A percentile compares a stretch with the other conserved stretches of the same genome.
These are phyloP conservation scores for Beta corolliflora DNA, from an alignment of 179 eudicot species.

Conservation along the genomic window DNA sequence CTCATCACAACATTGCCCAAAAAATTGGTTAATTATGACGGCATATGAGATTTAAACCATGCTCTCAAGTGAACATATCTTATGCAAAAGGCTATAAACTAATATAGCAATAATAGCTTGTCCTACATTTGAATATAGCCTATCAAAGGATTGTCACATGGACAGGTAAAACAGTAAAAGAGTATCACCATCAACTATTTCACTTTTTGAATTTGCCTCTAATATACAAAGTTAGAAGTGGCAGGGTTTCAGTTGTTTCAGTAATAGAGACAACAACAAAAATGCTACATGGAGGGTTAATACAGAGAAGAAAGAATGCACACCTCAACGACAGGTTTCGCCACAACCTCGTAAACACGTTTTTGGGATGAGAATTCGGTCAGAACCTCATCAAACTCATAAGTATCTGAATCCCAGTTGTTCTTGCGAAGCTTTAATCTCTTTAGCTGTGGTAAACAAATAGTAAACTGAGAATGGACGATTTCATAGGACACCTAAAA, in stretches of 20 bases:
- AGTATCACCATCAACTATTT: not conserved
- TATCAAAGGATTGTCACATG: not conserved
- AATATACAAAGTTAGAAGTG: not conserved
- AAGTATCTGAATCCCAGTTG: conserved; percentile 91
- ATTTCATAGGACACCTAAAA: not conserved
- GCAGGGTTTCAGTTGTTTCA: not conserved
- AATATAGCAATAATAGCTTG: not conserved
- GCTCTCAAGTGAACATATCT: not conserved
- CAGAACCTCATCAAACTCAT: conserved; percentile 79
- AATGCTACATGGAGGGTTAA: not conserved
- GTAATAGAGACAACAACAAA: not conserved
- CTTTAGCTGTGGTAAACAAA: conserved; percentile 57
- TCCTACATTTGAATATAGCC: not conserved
- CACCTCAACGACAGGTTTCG: conserved; percentile 88
- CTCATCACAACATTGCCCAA: too few species aligned
- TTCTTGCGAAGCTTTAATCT: conserved; percentile 80
- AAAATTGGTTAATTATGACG: too few species aligned
- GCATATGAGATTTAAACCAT: too few species aligned
- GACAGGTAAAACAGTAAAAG: not conserved
- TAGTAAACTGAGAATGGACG: not conserved
- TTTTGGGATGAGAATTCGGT: conserved; percentile 84
- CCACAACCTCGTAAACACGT: conserved; percentile 84
- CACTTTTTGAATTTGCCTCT: not conserved
- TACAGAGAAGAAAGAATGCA: conserved; percentile 22
- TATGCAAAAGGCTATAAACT: not conserved